These are phyloP conservation scores for Coemansia asiatica DNA, from an alignment of 192 early-diverging fungal species.

Conservation along the genomic window DNA sequence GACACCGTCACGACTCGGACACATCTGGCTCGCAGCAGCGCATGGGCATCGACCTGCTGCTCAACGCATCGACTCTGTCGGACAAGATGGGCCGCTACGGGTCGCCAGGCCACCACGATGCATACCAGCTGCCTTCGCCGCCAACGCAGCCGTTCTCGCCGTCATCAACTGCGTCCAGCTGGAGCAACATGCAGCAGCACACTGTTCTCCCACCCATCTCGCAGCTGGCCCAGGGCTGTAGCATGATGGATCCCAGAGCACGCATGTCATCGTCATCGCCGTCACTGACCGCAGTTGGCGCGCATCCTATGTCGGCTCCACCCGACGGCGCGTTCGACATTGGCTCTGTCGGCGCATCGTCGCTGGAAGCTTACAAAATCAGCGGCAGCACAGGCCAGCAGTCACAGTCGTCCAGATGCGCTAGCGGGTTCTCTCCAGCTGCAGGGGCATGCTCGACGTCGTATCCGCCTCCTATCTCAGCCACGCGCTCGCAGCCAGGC, in stretches of 20 bases:
- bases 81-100: conserved; percentile 27
- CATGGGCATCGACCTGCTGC: conserved; percentile 45
- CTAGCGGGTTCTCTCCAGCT: background rate
- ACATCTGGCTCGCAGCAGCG: conserved; percentile 24
- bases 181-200: conserved; percentile 4
- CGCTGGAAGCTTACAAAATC: conserved; percentile 39
- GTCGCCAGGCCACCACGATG: conserved; percentile 1
- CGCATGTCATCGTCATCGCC: conserved; percentile 8
- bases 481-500: conserved; percentile 31
- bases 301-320: conserved; percentile 17
- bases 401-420: conserved; percentile 2
- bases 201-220: conserved; percentile 39
- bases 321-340: conserved; percentile 21
- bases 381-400: conserved; percentile 4
- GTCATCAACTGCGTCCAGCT: background rate
- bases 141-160: conserved; percentile 17
- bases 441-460: conserved; percentile 1
- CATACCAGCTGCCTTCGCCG: conserved; percentile 33
- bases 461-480: conserved; percentile 38
- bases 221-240: conserved; percentile 21
- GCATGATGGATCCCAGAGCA: background rate
- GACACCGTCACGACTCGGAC: conserved; percentile 23
- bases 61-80: conserved; percentile 45
- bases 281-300: background rate
- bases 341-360: conserved; percentile 22